phyloP scores from a whole-genome alignment of 257 asterid genomes.

The Verbena officinalis region DNA sequence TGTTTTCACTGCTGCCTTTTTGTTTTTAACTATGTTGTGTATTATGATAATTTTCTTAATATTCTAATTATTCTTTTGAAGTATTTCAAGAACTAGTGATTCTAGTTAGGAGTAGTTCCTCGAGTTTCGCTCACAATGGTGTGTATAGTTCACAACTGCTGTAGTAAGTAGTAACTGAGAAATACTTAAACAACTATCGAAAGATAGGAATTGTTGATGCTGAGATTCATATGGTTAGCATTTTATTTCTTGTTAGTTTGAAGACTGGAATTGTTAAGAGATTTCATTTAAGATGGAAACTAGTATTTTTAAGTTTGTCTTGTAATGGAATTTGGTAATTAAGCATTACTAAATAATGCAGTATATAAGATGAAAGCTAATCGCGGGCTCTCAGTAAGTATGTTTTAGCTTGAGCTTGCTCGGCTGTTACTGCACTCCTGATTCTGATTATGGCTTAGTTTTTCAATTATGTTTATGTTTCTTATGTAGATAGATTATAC shows the following conservation, averaged over 20 bases:
- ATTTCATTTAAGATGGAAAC: not conserved
- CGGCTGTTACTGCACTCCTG: not conserved
- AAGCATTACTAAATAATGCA: too few species aligned
- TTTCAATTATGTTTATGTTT: not conserved
- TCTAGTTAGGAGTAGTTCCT: constrained; percentile 15
- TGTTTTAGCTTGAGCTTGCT: not conserved
- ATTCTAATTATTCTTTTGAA: too few species aligned
- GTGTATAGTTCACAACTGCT: not conserved
- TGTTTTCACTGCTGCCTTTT: too few species aligned
- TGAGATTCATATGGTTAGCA: constrained; percentile 11
- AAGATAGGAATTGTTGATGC: constrained; percentile 1
- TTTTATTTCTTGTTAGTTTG: constrained; percentile 16
- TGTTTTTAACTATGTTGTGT: too few species aligned
- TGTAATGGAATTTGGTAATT: not conserved
- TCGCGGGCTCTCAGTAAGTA: not conserved
- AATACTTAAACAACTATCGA: constrained; percentile 1
- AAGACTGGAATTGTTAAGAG: not conserved
- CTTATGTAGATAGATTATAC: too few species aligned
- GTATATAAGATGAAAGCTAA: too few species aligned
- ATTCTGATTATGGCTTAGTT: not conserved
- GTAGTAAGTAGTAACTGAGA: constrained; percentile 7
- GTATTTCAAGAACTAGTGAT: not conserved
- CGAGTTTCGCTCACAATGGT: not conserved
- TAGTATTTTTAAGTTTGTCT: not conserved
- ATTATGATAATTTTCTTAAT: too few species aligned